Conservation (phyloP, 2,329 filamentous ascomycete species). For the Sporothrix phasma region DNA sequence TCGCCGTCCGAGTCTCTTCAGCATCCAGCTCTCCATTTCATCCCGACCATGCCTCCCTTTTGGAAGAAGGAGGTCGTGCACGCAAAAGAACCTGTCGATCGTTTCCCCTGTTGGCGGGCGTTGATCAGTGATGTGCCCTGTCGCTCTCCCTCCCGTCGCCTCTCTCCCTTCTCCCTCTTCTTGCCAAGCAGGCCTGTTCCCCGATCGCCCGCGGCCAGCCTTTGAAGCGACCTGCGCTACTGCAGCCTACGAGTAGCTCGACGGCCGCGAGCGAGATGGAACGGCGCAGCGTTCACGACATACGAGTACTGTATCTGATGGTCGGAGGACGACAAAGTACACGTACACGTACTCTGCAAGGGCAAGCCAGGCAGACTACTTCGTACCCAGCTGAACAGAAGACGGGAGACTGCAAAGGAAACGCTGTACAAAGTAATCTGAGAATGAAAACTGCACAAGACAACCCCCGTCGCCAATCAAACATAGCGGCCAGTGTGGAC, state of each 20-base stretch:
- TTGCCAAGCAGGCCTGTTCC: neutral
- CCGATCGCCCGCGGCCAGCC: neutral
- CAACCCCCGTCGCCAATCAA: conserved; percentile 8
- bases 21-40: too few species aligned
- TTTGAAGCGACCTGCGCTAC: neutral
- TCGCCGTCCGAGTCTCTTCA: too few species aligned
- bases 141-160: conserved; percentile 2
- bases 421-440: neutral
- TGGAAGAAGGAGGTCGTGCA: conserved; percentile 1
- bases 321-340: too few species aligned
- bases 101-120: neutral
- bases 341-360: too few species aligned
- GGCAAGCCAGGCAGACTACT: too few species aligned
- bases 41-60: neutral
- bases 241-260: neutral
- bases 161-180: neutral
- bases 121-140: neutral
- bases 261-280: too few species aligned
- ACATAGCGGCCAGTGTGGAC: conserved; percentile 7
- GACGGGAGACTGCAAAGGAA: neutral
- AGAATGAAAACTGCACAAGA: neutral
- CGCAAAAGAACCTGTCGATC: neutral
- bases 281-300: too few species aligned
- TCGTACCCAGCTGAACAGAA: too few species aligned
- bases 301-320: too few species aligned